Conservation (phyloP, 2,329 filamentous ascomycete genomes). For the Colletotrichum orchidophilum region DNA sequence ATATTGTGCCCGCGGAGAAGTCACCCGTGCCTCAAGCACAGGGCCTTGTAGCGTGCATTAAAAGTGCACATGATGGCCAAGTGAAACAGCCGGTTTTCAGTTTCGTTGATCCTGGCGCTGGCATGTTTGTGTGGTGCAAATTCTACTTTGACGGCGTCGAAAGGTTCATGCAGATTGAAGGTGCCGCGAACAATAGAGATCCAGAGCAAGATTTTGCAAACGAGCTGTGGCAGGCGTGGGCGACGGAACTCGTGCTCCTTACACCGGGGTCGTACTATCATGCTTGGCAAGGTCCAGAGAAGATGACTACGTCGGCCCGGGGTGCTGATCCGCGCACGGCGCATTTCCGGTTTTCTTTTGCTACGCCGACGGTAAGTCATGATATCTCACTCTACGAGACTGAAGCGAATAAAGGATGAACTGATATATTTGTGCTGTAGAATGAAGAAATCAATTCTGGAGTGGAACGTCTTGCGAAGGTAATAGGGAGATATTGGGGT, state of each 20-base stretch:
- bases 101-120: conserved; percentile 41
- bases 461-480: conserved; percentile 20
- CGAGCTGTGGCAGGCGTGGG: conserved; percentile 37
- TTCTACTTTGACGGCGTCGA: conserved; percentile 39
- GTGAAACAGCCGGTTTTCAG: conserved; percentile 40
- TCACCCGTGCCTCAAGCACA: conserved; percentile 31
- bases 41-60: conserved; percentile 37
- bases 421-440: no score
- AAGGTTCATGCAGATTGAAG: conserved; percentile 37
- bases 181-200: conserved; percentile 18
- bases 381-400: no score
- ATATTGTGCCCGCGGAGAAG: conserved; percentile 33
- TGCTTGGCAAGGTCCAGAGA: conserved; percentile 42
- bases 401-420: no score
- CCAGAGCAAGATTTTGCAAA: conserved; percentile 39
- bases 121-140: conserved; percentile 46
- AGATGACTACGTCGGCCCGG: conserved; percentile 37
- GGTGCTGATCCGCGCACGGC: conserved; percentile 37
- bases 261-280: conserved; percentile 45
- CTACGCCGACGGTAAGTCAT: conserved; percentile 39
- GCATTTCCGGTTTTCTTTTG: conserved; percentile 42
- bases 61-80: background rate
- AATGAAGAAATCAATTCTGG: conserved; percentile 33
- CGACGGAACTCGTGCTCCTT: conserved; percentile 37
- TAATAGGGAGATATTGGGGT: conserved; percentile 20